Evolutionary conservation across 2,329 filamentous ascomycete genomes (phyloP).

Genomic region (Verticillium isaacii): DNA sequence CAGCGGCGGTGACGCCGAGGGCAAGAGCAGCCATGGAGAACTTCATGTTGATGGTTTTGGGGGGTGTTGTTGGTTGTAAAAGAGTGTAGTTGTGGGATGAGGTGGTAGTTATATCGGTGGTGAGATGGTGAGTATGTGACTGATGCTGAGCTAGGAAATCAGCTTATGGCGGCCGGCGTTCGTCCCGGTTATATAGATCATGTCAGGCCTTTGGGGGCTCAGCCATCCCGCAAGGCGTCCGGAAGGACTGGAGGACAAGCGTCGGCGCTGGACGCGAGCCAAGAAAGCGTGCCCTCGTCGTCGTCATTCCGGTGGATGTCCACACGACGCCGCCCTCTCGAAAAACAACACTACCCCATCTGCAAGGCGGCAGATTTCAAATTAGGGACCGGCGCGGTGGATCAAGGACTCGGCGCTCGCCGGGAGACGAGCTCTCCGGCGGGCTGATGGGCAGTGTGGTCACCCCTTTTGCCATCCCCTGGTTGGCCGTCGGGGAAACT

Average conservation of each 20-base stretch:
- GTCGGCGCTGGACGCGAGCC: not conserved
- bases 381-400: not conserved
- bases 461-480: not conserved
- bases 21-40: slow-evolving; percentile 14
- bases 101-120: not conserved
- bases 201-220: not conserved
- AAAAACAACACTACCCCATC: not conserved
- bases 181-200: not conserved
- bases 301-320: not conserved
- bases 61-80: not conserved
- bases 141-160: not conserved
- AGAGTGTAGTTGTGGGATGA: not conserved
- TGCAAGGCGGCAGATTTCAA: not conserved
- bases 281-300: not conserved
- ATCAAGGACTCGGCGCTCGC: not conserved
- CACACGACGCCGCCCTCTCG: not conserved
- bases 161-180: not conserved
- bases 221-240: not conserved
- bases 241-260: not conserved
- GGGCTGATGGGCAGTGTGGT: not conserved
- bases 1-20: slow-evolving; percentile 15
- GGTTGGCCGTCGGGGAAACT: not conserved
- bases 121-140: not conserved
- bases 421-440: not conserved
- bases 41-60: slow-evolving; percentile 17